phyloP scores from a whole-genome alignment of 495 filamentous ascomycete species.

The Usnea hakonensis region DNA sequence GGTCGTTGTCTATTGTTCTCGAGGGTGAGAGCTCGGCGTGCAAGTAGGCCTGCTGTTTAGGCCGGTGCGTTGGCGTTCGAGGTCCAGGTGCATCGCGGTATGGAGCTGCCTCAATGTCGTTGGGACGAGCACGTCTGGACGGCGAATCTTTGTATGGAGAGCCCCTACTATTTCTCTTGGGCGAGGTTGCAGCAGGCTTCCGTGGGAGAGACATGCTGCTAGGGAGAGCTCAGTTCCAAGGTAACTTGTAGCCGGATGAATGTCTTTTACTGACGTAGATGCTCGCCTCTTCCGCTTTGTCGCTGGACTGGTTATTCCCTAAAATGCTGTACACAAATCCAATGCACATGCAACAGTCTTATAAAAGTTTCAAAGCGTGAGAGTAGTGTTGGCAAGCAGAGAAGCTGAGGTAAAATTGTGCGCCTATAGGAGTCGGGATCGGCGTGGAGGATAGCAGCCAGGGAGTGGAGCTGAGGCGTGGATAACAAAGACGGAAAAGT shows the following conservation, averaged over 20 bases:
- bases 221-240: neutral
- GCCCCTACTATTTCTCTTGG: slow-evolving; percentile 47
- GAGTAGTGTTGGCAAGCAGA: neutral
- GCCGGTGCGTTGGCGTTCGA: slow-evolving; percentile 29
- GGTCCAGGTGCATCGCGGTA: slow-evolving; percentile 37
- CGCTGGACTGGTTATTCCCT: neutral
- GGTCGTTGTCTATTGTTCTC: slow-evolving; percentile 17
- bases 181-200: slow-evolving; percentile 50
- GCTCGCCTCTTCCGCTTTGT: neutral
- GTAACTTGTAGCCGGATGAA: neutral
- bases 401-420: neutral
- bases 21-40: slow-evolving; percentile 19
- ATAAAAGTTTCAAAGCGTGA: neutral
- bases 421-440: neutral
- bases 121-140: slow-evolving; percentile 52
- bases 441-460: neutral
- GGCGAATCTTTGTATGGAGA: slow-evolving; percentile 60
- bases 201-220: slow-evolving; percentile 59
- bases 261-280: neutral
- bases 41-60: slow-evolving; percentile 25
- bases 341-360: neutral
- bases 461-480: neutral
- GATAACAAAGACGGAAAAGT: slow-evolving; percentile 1
- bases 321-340: neutral
- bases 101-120: slow-evolving; percentile 57